These are phyloP conservation scores for Lentinus brumalis DNA, from an alignment of 768 basidiomycete genomes.

Conservation along the genomic window DNA sequence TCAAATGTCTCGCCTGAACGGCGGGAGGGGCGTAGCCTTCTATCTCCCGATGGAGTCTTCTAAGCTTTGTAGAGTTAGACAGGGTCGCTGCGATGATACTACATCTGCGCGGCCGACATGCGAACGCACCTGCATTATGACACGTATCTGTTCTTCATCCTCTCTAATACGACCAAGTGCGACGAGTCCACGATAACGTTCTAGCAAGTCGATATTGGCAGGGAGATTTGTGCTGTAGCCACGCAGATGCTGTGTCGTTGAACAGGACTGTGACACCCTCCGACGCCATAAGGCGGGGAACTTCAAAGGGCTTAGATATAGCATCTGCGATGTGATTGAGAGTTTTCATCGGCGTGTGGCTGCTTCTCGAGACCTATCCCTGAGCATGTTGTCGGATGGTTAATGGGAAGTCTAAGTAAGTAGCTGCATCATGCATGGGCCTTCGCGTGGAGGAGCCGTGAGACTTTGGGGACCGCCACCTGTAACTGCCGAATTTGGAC, in stretches of 20 bases:
- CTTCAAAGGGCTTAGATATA: no score
- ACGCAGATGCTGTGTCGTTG: not conserved
- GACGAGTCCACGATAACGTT: slow-evolving; percentile 49
- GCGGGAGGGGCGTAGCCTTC: slow-evolving; percentile 52
- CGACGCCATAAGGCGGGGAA: no score
- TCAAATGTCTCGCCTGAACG: slow-evolving; percentile 35
- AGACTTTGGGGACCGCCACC: not conserved
- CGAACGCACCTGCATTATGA: slow-evolving; percentile 48
- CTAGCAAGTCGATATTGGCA: slow-evolving; percentile 41
- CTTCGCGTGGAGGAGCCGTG: no score
- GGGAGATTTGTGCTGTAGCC: slow-evolving; percentile 1
- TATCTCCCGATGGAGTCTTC: slow-evolving; percentile 48
- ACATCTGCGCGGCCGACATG: not conserved
- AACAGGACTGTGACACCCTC: no score
- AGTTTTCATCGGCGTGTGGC: no score
- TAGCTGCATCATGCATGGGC: no score
- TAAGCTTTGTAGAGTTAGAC: slow-evolving; percentile 38
- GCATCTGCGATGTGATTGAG: no score
- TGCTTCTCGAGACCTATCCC: no score
- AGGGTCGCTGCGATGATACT: not conserved
- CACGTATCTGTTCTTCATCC: slow-evolving; percentile 56
- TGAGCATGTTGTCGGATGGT: no score
- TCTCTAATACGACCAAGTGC: slow-evolving; percentile 47
- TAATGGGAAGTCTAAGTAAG: no score
- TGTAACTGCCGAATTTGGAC: not conserved